A percentile compares a stretch with the other conserved stretches of the same genome.
Evolutionary conservation across 177 flowering plant species (phyloP).

Genomic region (Vitis hybrid): DNA sequence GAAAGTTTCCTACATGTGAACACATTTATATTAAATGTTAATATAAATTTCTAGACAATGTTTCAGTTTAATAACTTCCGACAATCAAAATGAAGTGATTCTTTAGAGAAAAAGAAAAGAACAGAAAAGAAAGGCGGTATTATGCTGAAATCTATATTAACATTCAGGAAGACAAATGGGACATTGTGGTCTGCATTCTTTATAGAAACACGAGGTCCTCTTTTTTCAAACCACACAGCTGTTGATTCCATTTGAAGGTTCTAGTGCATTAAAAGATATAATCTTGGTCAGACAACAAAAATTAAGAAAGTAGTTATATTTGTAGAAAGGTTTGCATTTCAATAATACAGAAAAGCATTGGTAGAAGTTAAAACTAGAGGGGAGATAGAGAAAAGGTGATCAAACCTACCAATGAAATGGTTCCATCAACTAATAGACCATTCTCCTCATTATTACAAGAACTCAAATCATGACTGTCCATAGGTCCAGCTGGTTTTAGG

Average conservation of each 20-base stretch:
- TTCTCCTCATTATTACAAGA: slow-evolving; percentile 20
- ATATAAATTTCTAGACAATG: too few species aligned
- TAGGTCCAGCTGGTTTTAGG: slow-evolving; percentile 44
- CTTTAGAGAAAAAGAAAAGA: too few species aligned
- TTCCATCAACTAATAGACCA: slow-evolving; percentile 16
- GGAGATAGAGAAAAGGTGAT: background rate
- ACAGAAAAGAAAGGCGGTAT: too few species aligned
- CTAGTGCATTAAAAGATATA: background rate
- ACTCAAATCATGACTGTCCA: slow-evolving; percentile 18
- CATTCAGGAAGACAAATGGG: too few species aligned
- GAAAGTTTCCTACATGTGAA: too few species aligned
- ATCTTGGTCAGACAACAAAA: background rate
- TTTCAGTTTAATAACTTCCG: too few species aligned
- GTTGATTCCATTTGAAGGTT: background rate
- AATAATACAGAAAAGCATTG: too few species aligned
- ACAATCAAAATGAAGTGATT: too few species aligned
- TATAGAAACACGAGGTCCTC: background rate
- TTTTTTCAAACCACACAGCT: background rate
- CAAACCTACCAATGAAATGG: slow-evolving; percentile 28
- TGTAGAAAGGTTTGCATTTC: too few species aligned
- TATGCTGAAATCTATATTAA: too few species aligned
- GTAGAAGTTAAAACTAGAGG: background rate
- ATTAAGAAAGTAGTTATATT: background rate
- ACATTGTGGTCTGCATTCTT: too few species aligned
- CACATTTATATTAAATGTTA: too few species aligned